Conservation (phyloP, 2,329 filamentous ascomycete species). For the Sporothrix brunneoviolacea region DNA sequence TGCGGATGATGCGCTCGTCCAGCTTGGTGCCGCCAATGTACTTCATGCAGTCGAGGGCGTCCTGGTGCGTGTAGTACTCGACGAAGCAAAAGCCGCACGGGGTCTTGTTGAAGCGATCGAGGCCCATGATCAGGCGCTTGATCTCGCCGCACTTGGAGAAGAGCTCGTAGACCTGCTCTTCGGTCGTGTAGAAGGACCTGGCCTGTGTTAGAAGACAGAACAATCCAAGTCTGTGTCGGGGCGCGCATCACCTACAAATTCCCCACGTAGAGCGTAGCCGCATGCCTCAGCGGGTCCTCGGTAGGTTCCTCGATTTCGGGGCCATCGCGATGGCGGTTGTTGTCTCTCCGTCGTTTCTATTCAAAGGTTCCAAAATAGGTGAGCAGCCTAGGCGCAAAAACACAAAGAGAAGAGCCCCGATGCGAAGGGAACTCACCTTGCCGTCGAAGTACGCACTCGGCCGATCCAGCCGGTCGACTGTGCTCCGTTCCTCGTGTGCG, state of each 20-base stretch:
- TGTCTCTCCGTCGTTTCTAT: slow-evolving; percentile 56
- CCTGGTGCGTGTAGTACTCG: slow-evolving; percentile 97
- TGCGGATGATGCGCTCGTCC: slow-evolving; percentile 92
- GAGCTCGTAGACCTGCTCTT: slow-evolving; percentile 97
- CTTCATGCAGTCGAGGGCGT: slow-evolving; percentile 96
- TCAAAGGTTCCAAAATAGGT: slow-evolving; percentile 11
- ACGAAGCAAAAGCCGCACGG: slow-evolving; percentile 99
- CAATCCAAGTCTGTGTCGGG: not conserved
- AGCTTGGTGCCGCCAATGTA: slow-evolving; percentile 97
- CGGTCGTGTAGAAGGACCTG: slow-evolving; percentile 95
- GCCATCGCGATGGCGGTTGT: slow-evolving; percentile 50
- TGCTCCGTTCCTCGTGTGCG: slow-evolving; percentile 45
- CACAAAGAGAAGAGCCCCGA: not conserved
- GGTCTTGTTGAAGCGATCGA: slow-evolving; percentile 95
- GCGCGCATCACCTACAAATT: slow-evolving; percentile 61
- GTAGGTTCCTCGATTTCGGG: slow-evolving; percentile 53
- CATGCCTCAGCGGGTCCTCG: slow-evolving; percentile 75
- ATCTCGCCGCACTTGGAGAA: slow-evolving; percentile 97
- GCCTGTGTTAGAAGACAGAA: not conserved
- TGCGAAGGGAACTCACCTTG: slow-evolving; percentile 52
- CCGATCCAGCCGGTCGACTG: slow-evolving; percentile 86
- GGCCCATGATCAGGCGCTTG: slow-evolving; percentile 94
- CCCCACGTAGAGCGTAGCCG: slow-evolving; percentile 94
- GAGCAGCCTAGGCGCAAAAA: not conserved
- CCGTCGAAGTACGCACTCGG: slow-evolving; percentile 89